phyloP scores from a whole-genome alignment of 805 yeast species.

The Wickerhamomyces strasburgensis region DNA sequence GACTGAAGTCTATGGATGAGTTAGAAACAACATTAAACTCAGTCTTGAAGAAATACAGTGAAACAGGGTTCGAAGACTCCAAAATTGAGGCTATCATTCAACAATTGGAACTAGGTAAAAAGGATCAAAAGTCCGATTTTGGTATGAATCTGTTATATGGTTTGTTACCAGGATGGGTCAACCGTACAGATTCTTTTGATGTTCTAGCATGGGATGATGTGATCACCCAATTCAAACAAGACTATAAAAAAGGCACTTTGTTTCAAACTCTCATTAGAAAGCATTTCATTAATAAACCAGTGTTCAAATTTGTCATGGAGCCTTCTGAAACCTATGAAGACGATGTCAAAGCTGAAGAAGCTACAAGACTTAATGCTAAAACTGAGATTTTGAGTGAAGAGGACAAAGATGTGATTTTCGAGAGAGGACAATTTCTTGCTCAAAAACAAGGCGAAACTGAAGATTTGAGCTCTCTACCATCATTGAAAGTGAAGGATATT shows the following conservation, averaged over 20 bases:
- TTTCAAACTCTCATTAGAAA: constrained; percentile 57
- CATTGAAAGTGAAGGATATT: constrained; percentile 70
- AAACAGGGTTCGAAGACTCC: constrained; percentile 43
- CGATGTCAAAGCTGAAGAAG: constrained; percentile 51
- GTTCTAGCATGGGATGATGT: constrained; percentile 59
- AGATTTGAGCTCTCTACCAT: constrained; percentile 76
- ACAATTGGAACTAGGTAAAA: constrained; percentile 78
- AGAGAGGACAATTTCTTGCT: constrained; percentile 56
- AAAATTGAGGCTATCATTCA: constrained; percentile 84
- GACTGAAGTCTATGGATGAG: constrained; percentile 45
- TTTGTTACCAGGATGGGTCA: constrained; percentile 81
- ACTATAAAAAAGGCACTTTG: constrained; percentile 48
- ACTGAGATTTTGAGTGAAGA: constrained; percentile 41
- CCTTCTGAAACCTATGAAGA: constrained; percentile 59
- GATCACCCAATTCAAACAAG: constrained; percentile 55
- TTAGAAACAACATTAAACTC: constrained; percentile 45
- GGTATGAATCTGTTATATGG: constrained; percentile 75
- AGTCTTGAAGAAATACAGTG: constrained; percentile 41
- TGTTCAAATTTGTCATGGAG: constrained; percentile 68
- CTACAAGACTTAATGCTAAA: constrained; percentile 40
- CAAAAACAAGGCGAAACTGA: constrained; percentile 63
- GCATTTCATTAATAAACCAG: constrained; percentile 48
- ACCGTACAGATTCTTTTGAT: constrained; percentile 71
- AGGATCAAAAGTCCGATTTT: constrained; percentile 85
- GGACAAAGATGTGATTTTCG: constrained; percentile 53